Percentiles rank a stretch among this genome's conserved stretches.
phyloP scores from a whole-genome alignment of 2,329 filamentous ascomycete genomes.

The Claviceps pazoutovae region DNA sequence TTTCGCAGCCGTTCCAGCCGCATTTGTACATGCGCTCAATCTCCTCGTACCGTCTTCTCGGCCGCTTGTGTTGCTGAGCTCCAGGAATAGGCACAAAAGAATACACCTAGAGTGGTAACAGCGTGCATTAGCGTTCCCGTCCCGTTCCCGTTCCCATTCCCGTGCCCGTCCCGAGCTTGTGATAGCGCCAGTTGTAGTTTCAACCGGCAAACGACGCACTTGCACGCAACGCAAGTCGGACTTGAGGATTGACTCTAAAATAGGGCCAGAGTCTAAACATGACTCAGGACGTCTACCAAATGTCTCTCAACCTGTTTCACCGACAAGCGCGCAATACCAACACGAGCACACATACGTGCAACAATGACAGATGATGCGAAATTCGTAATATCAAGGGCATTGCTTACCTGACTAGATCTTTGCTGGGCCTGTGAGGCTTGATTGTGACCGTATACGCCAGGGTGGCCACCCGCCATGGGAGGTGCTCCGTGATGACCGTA shows the following conservation, averaged over 20 bases:
- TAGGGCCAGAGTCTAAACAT: no score
- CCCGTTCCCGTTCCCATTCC: no score
- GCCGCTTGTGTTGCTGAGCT: conserved; percentile 92
- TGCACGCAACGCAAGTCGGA: no score
- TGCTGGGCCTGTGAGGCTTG: conserved; percentile 41
- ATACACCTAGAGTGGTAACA: conserved; percentile 57
- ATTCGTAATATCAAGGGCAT: not conserved
- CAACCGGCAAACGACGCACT: no score
- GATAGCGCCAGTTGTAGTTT: no score
- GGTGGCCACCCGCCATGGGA: conserved; percentile 36
- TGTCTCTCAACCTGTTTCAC: no score
- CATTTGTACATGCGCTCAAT: conserved; percentile 99
- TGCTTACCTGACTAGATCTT: conserved; percentile 47
- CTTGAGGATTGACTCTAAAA: no score
- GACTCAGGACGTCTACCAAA: no score
- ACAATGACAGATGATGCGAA: not conserved
- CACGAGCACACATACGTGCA: not conserved
- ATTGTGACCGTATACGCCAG: conserved; percentile 38
- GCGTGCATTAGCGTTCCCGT: conserved; percentile 3
- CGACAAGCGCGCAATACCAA: not conserved
- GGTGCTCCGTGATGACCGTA: conserved; percentile 43
- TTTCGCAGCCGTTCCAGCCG: conserved; percentile 95
- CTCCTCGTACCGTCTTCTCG: conserved; percentile 85
- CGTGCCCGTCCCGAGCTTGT: no score
- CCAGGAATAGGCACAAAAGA: conserved; percentile 96